These are phyloP conservation scores for Phaeosphaeriaceae sp. DNA, from an alignment of 2,329 filamentous ascomycete genomes.

Conservation along the genomic window DNA sequence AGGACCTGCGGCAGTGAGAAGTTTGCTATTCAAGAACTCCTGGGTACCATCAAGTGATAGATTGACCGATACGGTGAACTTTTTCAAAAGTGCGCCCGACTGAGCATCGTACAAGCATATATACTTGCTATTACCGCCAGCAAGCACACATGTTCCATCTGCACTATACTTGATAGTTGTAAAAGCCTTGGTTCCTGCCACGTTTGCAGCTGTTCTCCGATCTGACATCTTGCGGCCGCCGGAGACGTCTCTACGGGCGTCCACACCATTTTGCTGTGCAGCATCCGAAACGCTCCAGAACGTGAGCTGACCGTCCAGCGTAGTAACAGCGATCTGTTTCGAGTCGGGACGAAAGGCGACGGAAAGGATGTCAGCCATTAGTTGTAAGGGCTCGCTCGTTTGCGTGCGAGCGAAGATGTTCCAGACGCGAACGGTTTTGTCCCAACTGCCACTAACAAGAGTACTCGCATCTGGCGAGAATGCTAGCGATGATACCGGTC, in stretches of 20 bases:
- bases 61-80: conserved; percentile 95
- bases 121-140: conserved; percentile 96
- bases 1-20: conserved; percentile 89
- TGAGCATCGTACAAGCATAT: conserved; percentile 96
- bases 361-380: conserved; percentile 88
- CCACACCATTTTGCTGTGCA: conserved; percentile 82
- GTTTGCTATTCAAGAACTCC: conserved; percentile 92
- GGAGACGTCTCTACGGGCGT: conserved; percentile 89
- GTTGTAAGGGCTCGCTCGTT: conserved; percentile 89
- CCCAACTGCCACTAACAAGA: conserved; percentile 93
- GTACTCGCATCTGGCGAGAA: conserved; percentile 87
- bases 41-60: conserved; percentile 94
- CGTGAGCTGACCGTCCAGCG: conserved; percentile 88
- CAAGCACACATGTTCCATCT: conserved; percentile 88
- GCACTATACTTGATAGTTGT: conserved; percentile 87
- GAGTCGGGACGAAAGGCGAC: conserved; percentile 90
- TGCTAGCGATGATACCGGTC: conserved; percentile 84
- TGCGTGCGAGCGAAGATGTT: conserved; percentile 93
- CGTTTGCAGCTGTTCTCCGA: conserved; percentile 88
- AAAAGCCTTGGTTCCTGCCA: conserved; percentile 88
- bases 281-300: conserved; percentile 95
- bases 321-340: conserved; percentile 87
- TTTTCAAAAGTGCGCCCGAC: conserved; percentile 89
- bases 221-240: conserved; percentile 89
- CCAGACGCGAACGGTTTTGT: conserved; percentile 94